Conservation (phyloP, 768 basidiomycete genomes). For the Sporobolomyces pararoseus region DNA sequence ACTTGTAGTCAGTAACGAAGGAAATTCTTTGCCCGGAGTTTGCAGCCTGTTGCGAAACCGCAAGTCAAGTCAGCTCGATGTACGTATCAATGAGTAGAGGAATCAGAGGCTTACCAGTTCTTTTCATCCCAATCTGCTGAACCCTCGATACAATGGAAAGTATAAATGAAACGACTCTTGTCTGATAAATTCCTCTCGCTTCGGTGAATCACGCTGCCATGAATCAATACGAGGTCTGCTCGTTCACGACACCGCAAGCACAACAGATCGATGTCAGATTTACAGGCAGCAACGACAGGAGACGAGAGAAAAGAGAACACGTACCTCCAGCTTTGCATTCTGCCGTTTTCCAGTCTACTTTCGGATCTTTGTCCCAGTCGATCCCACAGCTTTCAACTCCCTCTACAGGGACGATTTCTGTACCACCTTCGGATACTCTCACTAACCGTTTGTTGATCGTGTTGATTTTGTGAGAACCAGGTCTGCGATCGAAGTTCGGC, state of each 20-base stretch:
- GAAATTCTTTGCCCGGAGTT: slow-evolving; percentile 3
- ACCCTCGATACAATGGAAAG: slow-evolving; percentile 50
- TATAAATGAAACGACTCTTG: slow-evolving; percentile 79
- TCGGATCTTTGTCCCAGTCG: slow-evolving; percentile 41
- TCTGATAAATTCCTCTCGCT: slow-evolving; percentile 78
- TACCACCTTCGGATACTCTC: slow-evolving; percentile 58
- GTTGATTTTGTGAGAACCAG: slow-evolving; percentile 76
- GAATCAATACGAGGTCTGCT: slow-evolving; percentile 83
- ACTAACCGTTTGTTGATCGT: slow-evolving; percentile 77
- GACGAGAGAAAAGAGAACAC: not conserved
- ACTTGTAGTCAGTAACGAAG: not conserved
- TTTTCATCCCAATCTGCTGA: slow-evolving; percentile 20
- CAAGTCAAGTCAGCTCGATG: not conserved
- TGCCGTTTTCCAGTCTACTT: slow-evolving; percentile 47
- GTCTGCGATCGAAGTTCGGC: slow-evolving; percentile 46
- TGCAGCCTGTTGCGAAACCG: not conserved
- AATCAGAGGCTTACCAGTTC: slow-evolving; percentile 26
- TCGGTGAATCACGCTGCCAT: slow-evolving; percentile 88
- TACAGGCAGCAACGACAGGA: not conserved
- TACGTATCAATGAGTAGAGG: not conserved
- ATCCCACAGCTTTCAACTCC: slow-evolving; percentile 11
- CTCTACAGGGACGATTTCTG: slow-evolving; percentile 69
- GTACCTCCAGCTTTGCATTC: slow-evolving; percentile 43
- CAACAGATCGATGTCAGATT: no score
- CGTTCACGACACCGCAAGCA: no score